Conservation (phyloP, 2,329 filamentous ascomycete genomes). For the Nothomitra cinnamomea region DNA sequence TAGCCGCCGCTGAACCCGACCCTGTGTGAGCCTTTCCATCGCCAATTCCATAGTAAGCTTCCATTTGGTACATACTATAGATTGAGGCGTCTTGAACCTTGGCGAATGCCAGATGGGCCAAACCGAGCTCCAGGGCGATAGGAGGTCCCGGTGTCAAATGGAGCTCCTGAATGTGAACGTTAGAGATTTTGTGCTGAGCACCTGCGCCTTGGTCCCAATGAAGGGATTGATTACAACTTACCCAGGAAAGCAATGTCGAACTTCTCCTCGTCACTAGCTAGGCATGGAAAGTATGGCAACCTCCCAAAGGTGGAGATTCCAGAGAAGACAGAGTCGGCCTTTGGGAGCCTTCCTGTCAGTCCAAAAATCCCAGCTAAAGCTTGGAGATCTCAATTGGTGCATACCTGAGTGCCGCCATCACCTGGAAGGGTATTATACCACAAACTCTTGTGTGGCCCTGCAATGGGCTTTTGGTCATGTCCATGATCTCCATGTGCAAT, state of each 20-base stretch:
- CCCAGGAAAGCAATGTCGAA: constrained; percentile 80
- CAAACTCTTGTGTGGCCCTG: constrained; percentile 54
- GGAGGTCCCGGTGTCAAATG: constrained; percentile 74
- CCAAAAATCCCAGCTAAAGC: not conserved
- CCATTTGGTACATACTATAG: constrained; percentile 51
- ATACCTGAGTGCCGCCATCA: constrained; percentile 66
- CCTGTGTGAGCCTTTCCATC: constrained; percentile 26
- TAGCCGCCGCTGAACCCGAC: constrained; percentile 57
- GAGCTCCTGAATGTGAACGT: constrained; percentile 38
- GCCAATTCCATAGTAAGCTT: constrained; percentile 12
- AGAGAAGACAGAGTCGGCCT: constrained; percentile 80
- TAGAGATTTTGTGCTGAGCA: not conserved
- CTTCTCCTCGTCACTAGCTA: constrained; percentile 49
- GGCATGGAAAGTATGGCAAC: constrained; percentile 59
- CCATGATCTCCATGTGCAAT: constrained; percentile 38
- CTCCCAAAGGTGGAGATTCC: constrained; percentile 77
- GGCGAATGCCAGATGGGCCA: constrained; percentile 68
- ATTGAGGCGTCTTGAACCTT: constrained; percentile 72
- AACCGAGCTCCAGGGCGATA: constrained; percentile 74
- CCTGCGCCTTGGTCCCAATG: constrained; percentile 5
- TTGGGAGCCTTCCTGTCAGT: constrained; percentile 5
- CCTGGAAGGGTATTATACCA: constrained; percentile 77
- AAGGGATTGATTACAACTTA: constrained; percentile 19
- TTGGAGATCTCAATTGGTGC: not conserved
- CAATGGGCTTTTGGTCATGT: constrained; percentile 39